Evolutionary conservation across 192 early-diverging fungal genomes (phyloP), one percentile per base, ranked within the genome.

Genomic region (Coemansia sp.): DNA sequence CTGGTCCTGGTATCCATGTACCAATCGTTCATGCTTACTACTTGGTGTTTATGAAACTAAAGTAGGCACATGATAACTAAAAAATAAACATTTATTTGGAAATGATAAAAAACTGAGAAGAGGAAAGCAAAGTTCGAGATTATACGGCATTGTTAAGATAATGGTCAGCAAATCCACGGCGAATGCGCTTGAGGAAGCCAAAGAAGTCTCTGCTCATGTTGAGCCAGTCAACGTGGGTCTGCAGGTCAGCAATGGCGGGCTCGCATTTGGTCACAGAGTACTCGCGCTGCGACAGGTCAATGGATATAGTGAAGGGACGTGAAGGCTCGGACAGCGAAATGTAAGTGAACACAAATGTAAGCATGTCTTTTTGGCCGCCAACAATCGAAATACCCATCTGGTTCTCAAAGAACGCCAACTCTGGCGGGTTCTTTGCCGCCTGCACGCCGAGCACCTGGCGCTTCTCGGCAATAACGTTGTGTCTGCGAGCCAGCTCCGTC

Each of bases 151-250:
- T 55, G 35, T 53, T 62, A 7, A 52, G 47, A 47, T 79, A 79
- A 27, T 60, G 50, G 14, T 84, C 72, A 8, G 65, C 62, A 70
- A 91, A 91, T 4, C 71, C 80, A 32, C 66, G 65, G 5, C 89
- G 84, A 42, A 86, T 80, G 43, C 72, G 73, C 72, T 91, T 89
- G 53, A 91, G 51, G 50, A 91, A 91, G 1, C 75, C 77, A 68
- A 83, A 88, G 61, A 91, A 88, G 60, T 89, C 89, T 18, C 86
- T 67, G 22, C 73, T 83, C 22, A 54, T 54, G 64, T 89, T 89
- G 28, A 91, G 58, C 60, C 69, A 81, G 25, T 73, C 77, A 16
- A 87, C 62, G 22, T 81, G 71, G 5, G 58, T 53, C 5, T 69
- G 48, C 19, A 88, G 43, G 28, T 81, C 70, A 18, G 73, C 58